Base-by-base conservation (phyloP, 768 basidiomycete genomes). In the Collybia sp. region DNA sequence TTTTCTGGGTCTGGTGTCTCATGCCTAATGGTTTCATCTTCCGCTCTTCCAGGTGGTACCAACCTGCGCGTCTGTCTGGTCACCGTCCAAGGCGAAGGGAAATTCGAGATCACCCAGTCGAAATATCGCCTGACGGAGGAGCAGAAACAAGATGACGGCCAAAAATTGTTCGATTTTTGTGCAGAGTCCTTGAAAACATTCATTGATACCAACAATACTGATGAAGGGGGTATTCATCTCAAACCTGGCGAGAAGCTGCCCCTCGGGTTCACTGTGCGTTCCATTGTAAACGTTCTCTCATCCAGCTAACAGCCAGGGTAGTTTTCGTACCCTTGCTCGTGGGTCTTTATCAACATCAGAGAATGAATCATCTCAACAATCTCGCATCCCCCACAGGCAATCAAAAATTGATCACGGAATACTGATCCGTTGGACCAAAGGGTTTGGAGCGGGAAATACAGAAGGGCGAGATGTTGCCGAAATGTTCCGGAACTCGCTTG, bases 361-460 rank as follows among this genome's bases (percentile, higher is more conserved):
- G 25, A 25, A 25, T 25, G 25, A 3, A 25, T 8, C 25, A 25
- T 25, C 25, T 25, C 25, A 25, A 25, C 25, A 25, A 25, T 25
- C 25, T 25, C 25, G 25, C 25, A 25, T 25, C 25, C 25, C 25
- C n/a, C 1, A 33, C 63, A 94, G 90, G n/a, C 96, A 98, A 75
- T 78, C 85, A 33, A 77, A 80, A 44, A 98, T 99, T 52, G 93
- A 98, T 64, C 92, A 97, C 51, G 95, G 93, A 17, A 78, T 80
- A 49, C 83, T 98, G 32, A 93, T 97, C 57, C 86, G 95, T 13
- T 99, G 96, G 96, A 99, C 96, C n/a, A 99, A 99, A 66, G 96
- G 96, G 52, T 98, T 98, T 57, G 93, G 93, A 30, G 88, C 88
- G 0, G 62, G 79, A 4, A 92, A 94, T 60, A 93, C 91, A 13